Base-by-base conservation (phyloP, 1,284 basidiomycete genomes). In the Omphalotus olearius region DNA sequence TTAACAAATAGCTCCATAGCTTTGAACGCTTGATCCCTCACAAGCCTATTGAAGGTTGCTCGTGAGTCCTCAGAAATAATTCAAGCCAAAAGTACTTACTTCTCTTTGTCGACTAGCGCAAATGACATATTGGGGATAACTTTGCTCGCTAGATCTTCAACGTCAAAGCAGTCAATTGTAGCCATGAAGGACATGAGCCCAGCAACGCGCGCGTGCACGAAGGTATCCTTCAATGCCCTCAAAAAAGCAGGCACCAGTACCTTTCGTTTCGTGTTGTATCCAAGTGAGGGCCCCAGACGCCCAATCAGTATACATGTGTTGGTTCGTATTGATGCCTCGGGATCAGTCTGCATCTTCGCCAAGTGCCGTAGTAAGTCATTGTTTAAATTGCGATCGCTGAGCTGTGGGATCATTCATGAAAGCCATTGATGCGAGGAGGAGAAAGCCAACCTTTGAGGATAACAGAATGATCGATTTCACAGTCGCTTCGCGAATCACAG, bases 271-370 rank as follows among this genome's bases (percentile, higher is more conserved):
- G 96, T 98, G 59, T 92, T 86, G 53, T 89, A 80, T 1, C 89
- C 88, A 1, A 99, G 74, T 2, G 82, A 81, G 0, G 93, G 93
- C 0, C 91, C 93, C 3, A 99, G 78, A 9, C 95, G 81, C 7
- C 96, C 96, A 40, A 99, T 84, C 3, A 99, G 81, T 59, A 99
- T 97, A 63, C 94, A 98, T 0, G 96, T 98, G 65, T 99, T 99
- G 11, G 96, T 99, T 39, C 97, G 83, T 62, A 99, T 98, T 1
- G 93, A 95, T 0, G 95, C 82, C 69, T 98, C 96, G 0, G 85
- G 74, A 64, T 99, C 96, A 16, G 81, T 83, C 72, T 99, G 97
- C 69, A 92, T 90, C 61, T 92, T 92, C 1, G 96, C 96, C 16
- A 99, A 82, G 56, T 91, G 81, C 3, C 95, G 88, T 1, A 99